Conservation (phyloP, 352 stramenopile species). For the Thraustotheca clavata region DNA sequence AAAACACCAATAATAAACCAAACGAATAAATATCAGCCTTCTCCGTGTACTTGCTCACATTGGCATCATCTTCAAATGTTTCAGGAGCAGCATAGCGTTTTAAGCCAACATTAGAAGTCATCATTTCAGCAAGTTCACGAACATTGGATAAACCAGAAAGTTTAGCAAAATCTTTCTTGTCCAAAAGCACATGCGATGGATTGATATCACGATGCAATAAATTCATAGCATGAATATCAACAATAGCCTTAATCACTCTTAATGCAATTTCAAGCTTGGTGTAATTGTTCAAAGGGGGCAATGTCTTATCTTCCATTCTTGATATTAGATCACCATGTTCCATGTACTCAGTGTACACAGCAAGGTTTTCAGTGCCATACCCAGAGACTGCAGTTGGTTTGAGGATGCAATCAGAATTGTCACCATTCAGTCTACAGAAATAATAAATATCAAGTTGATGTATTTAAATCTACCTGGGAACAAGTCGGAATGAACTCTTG, state of each 20-base stretch:
- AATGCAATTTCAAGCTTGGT: neutral
- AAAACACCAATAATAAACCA: neutral
- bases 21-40: conserved; percentile 6
- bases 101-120: neutral
- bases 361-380: neutral
- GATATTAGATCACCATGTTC: conserved; percentile 8
- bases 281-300: neutral
- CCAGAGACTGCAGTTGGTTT: neutral
- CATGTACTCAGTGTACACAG: conserved; percentile 19
- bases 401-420: neutral
- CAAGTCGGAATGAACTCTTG: no score
- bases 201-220: conserved; percentile 12
- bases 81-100: neutral
- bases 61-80: neutral
- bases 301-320: neutral
- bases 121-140: neutral
- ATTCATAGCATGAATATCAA: conserved; percentile 30
- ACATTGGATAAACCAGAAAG: neutral
- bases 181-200: neutral
- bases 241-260: conserved; percentile 18
- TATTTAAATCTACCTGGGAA: no score
- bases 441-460: no score
- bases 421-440: no score
- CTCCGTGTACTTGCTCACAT: conserved; percentile 1
- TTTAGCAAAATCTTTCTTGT: neutral